Conservation (phyloP, 768 basidiomycete species). For the Kwoniella dendrophila region DNA sequence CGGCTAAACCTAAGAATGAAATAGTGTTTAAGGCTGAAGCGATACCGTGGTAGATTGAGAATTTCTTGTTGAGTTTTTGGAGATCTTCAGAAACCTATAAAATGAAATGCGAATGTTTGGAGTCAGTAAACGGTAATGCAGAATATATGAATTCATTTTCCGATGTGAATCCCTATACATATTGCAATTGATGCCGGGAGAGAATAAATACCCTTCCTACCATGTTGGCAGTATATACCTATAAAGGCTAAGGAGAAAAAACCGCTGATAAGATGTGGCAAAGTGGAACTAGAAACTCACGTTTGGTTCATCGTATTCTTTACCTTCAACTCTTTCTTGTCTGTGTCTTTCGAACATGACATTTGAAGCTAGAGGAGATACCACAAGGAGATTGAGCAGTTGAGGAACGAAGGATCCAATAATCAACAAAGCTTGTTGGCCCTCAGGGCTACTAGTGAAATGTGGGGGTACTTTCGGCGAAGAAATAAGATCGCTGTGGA, state of each 20-base stretch:
- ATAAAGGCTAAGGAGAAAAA: background rate
- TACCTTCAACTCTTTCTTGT: constrained; percentile 74
- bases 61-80: constrained; percentile 69
- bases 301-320: constrained; percentile 66
- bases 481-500: constrained; percentile 64
- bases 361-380: constrained; percentile 73
- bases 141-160: too few relatives aligned
- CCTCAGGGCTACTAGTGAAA: constrained; percentile 43
- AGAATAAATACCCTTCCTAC: background rate
- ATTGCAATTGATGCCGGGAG: too few relatives aligned
- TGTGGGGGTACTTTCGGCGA: constrained; percentile 59
- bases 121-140: background rate
- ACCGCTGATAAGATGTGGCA: background rate
- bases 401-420: constrained; percentile 56
- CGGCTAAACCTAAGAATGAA: constrained; percentile 59
- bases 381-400: constrained; percentile 66
- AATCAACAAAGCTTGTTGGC: constrained; percentile 43
- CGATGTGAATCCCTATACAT: too few relatives aligned
- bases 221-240: background rate
- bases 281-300: constrained; percentile 60
- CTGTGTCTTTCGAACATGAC: constrained; percentile 75
- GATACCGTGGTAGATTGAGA: constrained; percentile 69
- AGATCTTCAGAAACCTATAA: constrained; percentile 68
- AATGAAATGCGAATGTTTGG: background rate
- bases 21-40: constrained; percentile 69